Evolutionary conservation across 305 asterid species (phyloP), one percentile per base, ranked within the genome.

Genomic region (Petunia hybrid): DNA sequence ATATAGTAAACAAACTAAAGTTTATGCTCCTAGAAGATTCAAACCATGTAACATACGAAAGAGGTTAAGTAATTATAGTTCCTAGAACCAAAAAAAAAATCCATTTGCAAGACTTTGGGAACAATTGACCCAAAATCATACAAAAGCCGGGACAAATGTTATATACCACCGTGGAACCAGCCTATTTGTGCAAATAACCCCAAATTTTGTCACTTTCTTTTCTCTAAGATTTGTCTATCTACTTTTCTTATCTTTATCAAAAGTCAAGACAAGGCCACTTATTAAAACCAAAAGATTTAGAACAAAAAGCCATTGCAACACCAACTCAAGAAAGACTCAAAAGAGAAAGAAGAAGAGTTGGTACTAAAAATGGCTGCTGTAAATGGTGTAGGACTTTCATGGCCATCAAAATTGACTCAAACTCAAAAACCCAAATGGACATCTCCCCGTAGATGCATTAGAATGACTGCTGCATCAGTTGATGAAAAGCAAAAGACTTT

Each of bases 401-500:
- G 84, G 82, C 80, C 84, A 64, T 84, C 82, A 8, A 84, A 68
- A 59, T 65, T 83, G 86, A 80, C 81, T 22, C 76, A 74, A 42
- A 80, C 9, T 31, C 66, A 16, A 10, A 76, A n/a, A 40, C 62
- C 84, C 46, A 78, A n/a, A 43, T 81, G 55, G 81, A 60, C 80
- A 39, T 80, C 75, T 67, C 55, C 57, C 31, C 78, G 81, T n/a
- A 69, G 78, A 12, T 42, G 80, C 66, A 56, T 92, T 70, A 89
- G 90, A 62, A 91, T 93, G 94, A 82, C 85, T 8, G 81, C 71
- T 38, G 83, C 99, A 35, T 80, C 93, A 66, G 88, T 91, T 48
- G 97, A 86, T 77, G 98, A 93, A 84, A 90, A 92, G 93, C 89
- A 91, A 89, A 92, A 91, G 78, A 80, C 97, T 41, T 96, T 83